Evolutionary conservation across 1,284 basidiomycete species (phyloP).

Genomic region (Bondarzewia mesenterica): DNA sequence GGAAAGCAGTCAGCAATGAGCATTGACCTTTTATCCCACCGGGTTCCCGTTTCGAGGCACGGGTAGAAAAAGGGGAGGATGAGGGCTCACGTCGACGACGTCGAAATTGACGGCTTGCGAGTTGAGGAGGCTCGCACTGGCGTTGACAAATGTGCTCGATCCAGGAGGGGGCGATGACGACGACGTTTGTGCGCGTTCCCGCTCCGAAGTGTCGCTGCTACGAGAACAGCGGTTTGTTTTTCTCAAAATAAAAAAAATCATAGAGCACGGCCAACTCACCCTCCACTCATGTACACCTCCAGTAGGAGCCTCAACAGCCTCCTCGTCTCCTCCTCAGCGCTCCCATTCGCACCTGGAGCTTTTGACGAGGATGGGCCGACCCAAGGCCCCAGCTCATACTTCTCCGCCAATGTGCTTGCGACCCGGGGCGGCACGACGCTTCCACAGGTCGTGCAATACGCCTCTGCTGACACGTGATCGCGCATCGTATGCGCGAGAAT

Average conservation of each 20-base stretch:
- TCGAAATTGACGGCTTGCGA: constrained; percentile 78
- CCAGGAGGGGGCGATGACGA: background rate
- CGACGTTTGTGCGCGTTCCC: constrained; percentile 1
- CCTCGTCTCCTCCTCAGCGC: constrained; percentile 36
- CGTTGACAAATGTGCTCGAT: constrained; percentile 24
- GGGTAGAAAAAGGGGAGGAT: constrained; percentile 6
- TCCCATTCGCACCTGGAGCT: constrained; percentile 22
- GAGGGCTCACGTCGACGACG: constrained; percentile 55
- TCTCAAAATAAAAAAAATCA: background rate
- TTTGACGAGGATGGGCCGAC: constrained; percentile 16
- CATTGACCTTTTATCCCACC: no score
- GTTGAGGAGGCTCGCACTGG: constrained; percentile 63
- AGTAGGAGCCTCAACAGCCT: constrained; percentile 62
- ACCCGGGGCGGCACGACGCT: constrained; percentile 63
- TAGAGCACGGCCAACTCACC: constrained; percentile 25
- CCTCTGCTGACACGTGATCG: constrained; percentile 54
- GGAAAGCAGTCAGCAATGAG: background rate
- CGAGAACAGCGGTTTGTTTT: background rate
- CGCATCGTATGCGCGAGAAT: constrained; percentile 64
- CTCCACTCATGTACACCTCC: constrained; percentile 74
- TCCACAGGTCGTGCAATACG: constrained; percentile 62
- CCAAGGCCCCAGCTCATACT: constrained; percentile 48
- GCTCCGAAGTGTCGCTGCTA: background rate
- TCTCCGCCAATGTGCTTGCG: constrained; percentile 44
- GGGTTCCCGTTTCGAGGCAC: background rate